These are phyloP conservation scores for Zelonia costaricensis DNA, from an alignment of 208 protist species.

Conservation along the genomic window DNA sequence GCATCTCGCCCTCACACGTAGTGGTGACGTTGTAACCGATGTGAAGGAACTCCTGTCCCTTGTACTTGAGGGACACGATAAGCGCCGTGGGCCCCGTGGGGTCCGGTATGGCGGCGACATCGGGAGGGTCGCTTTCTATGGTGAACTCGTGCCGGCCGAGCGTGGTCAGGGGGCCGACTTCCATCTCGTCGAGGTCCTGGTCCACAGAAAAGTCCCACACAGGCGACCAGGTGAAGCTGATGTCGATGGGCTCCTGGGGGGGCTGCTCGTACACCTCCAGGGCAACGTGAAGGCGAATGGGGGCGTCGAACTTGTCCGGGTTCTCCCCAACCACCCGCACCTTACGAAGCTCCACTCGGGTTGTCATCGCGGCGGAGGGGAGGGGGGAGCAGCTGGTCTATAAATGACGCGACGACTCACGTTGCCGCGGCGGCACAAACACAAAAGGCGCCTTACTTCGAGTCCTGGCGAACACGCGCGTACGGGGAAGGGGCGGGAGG, in stretches of 20 bases:
- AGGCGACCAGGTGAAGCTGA: conserved; percentile 77
- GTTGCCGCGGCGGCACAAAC: too few relatives aligned
- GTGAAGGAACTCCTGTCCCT: conserved; percentile 71
- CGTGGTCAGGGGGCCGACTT: conserved; percentile 66
- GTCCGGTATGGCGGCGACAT: conserved; percentile 69
- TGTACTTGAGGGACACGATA: conserved; percentile 68
- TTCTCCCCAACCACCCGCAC: conserved; percentile 46
- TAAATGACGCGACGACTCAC: too few relatives aligned
- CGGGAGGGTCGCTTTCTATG: conserved; percentile 67
- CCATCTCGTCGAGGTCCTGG: conserved; percentile 79
- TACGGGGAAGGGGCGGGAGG: too few relatives aligned
- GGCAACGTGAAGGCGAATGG: conserved; percentile 53
- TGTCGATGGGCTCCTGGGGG: conserved; percentile 50
- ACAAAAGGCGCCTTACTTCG: too few relatives aligned
- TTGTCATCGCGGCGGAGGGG: conserved; percentile 47
- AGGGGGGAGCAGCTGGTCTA: too few relatives aligned
- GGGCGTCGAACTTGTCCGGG: conserved; percentile 46
- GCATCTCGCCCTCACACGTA: conserved; percentile 63
- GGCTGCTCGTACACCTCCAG: conserved; percentile 72
- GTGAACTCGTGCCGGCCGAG: conserved; percentile 71
- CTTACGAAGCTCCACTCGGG: conserved; percentile 60
- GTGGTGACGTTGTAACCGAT: conserved; percentile 74
- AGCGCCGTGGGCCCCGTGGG: conserved; percentile 81
- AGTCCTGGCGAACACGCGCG: too few relatives aligned
- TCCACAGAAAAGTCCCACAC: conserved; percentile 87